Evolutionary conservation across 2,329 filamentous ascomycete species (phyloP).

Genomic region (Fusarium neocosmosporiellum): DNA sequence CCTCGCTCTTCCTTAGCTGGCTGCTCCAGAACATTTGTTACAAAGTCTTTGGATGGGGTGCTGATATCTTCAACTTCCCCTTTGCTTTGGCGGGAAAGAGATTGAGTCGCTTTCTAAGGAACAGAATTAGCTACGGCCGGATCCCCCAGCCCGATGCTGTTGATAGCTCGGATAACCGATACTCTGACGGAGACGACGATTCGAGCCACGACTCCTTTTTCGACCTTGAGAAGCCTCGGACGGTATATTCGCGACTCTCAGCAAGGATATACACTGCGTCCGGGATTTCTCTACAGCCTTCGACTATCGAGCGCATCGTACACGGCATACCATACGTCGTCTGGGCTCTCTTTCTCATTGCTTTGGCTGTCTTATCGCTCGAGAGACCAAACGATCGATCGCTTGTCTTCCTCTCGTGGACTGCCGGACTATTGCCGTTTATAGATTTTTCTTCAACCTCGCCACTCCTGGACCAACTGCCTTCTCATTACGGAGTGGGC

Average conservation of each 20-base stretch:
- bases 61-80: slow-evolving; percentile 42
- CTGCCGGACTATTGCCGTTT: slow-evolving; percentile 44
- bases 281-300: background rate
- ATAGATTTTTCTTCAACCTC: slow-evolving; percentile 45
- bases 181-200: slow-evolving; percentile 9
- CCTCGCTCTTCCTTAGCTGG: slow-evolving; percentile 30
- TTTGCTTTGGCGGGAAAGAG: slow-evolving; percentile 13
- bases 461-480: slow-evolving; percentile 37
- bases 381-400: slow-evolving; percentile 44
- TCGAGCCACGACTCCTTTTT: background rate
- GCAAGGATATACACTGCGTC: background rate
- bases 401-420: slow-evolving; percentile 49
- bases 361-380: slow-evolving; percentile 28
- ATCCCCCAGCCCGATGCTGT: slow-evolving; percentile 38
- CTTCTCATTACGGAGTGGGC: slow-evolving; percentile 30
- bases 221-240: background rate
- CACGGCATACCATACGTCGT: background rate
- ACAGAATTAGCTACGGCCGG: slow-evolving; percentile 14
- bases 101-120: background rate
- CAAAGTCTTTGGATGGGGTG: slow-evolving; percentile 17
- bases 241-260: background rate
- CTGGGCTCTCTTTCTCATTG: slow-evolving; percentile 6
- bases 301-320: background rate
- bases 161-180: background rate
- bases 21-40: slow-evolving; percentile 39